Percentiles rank a stretch among this genome's conserved stretches.
Conservation (phyloP, 371 early-diverging fungal species). For the Basidiobolus meristosporus region DNA sequence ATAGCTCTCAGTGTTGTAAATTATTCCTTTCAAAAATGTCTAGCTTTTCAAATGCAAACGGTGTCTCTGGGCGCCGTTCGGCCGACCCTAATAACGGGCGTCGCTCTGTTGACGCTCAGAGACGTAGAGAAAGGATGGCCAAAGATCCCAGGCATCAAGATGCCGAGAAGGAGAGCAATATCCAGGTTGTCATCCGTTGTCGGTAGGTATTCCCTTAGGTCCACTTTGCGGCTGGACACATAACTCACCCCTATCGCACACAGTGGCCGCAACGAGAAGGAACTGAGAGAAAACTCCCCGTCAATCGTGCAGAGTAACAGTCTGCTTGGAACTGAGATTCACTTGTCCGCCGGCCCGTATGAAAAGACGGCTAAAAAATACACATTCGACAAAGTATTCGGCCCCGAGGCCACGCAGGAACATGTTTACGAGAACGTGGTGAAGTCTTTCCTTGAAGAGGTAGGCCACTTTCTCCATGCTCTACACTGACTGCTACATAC, state of each 20-base stretch:
- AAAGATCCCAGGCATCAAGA: background rate
- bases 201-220: constrained; percentile 16
- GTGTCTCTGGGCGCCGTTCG: too few species aligned
- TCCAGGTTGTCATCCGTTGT: constrained; percentile 37
- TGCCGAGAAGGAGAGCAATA: background rate
- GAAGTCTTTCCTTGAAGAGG: constrained; percentile 68
- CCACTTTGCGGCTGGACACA: background rate
- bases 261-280: constrained; percentile 16
- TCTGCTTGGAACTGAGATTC: constrained; percentile 8
- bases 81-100: too few species aligned
- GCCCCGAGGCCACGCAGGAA: constrained; percentile 60
- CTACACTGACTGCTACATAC: background rate
- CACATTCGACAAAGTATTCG: constrained; percentile 86
- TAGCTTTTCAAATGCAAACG: too few species aligned
- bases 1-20: too few species aligned
- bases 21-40: too few species aligned
- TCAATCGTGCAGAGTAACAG: constrained; percentile 12
- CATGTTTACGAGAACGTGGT: constrained; percentile 69
- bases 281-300: constrained; percentile 12
- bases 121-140: background rate
- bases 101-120: too few species aligned
- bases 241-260: background rate
- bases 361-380: constrained; percentile 30
- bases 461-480: constrained; percentile 12
- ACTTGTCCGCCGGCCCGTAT: constrained; percentile 10